These are phyloP conservation scores for Arabidopsis thaliana DNA, from an alignment of 345 rosid genomes.

Conservation along the genomic window TAIR10.1 NC_003070.9:26209501-26210000, in stretches of 20 bases:
- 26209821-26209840: background rate
- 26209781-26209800: background rate
- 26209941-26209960: background rate
- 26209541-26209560: background rate
- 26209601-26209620: background rate
- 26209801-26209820: background rate
- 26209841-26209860: background rate
- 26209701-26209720: background rate
- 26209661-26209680: background rate
- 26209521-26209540: background rate
- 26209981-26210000: background rate
- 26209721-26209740: background rate
- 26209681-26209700: background rate
- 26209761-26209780: background rate
- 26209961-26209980: background rate
- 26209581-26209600: background rate
- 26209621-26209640: background rate
- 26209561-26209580: background rate
- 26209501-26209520: background rate
- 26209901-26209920: background rate
- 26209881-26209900: slow-evolving; percentile 2
- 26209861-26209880: background rate
- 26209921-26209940: slow-evolving; percentile 3
- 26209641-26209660: background rate
- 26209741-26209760: background rate